phyloP scores from a whole-genome alignment of 164 flowering plant genomes.

The Malania oleifera region DNA sequence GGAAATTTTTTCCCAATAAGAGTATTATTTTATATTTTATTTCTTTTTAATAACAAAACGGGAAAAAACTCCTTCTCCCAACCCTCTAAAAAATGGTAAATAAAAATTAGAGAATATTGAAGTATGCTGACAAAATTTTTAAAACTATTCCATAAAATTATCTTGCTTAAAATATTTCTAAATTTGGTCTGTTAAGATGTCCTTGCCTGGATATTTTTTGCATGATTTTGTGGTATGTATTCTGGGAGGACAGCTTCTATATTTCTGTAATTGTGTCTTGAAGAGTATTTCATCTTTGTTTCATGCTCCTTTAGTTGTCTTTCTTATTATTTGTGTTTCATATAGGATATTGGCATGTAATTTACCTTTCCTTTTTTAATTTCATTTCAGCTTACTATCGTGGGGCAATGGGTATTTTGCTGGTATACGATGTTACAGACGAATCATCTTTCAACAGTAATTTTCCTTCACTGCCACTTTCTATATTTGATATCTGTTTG shows the following conservation, averaged over 20 bases:
- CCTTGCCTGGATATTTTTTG: background rate
- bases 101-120: background rate
- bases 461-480: constrained; percentile 7
- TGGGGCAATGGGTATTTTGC: constrained; percentile 74
- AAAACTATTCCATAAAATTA: background rate
- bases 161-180: background rate
- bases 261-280: background rate
- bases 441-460: constrained; percentile 72
- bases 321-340: too few species aligned
- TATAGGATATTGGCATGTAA: too few species aligned
- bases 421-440: constrained; percentile 72
- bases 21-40: too few species aligned
- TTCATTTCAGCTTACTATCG: constrained; percentile 59
- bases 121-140: too few species aligned
- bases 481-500: too few species aligned
- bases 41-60: too few species aligned
- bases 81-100: too few species aligned
- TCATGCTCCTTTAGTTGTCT: background rate
- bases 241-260: background rate
- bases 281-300: background rate
- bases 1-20: too few species aligned
- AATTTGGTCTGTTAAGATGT: background rate
- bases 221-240: background rate
- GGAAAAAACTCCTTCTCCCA: too few species aligned
- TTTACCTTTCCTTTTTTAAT: background rate